Base-by-base conservation (phyloP, 768 basidiomycete genomes). In the Postia placenta region DNA sequence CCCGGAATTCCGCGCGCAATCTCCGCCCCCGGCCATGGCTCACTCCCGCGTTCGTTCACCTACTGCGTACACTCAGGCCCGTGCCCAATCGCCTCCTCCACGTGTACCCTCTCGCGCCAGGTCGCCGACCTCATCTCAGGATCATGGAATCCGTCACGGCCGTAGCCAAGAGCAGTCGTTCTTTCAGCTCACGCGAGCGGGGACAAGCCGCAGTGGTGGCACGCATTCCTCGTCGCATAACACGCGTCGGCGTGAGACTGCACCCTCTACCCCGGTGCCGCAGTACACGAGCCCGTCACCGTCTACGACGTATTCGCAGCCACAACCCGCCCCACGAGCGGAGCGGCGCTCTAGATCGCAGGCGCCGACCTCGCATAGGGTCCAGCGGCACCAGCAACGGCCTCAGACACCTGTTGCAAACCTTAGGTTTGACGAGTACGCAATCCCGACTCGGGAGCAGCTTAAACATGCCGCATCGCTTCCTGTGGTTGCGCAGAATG, bases 401-500 rank as follows among this genome's bases (percentile, higher is more conserved):
- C 27, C 33, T 15, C 14, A 38, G n/a, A 26, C 3, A 19, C 38
- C 43, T 14, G 30, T 35, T 40, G 24, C 26, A 1, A 42, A 30
- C 22, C 33, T 54, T 26, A 52, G 54, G 11, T 69, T 75, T 47
- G 61, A 68, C 11, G 77, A 78, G 63, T 70, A 75, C 60, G 67
- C 67, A 3, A 60, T 73, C 2, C 86, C 87, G 0, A 79, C 77
- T 0, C 53, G 64, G 4, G 65, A 70, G 9, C 79, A 87, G 57
- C 71, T 93, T 49, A 67, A 71, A 3, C 73, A 73, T 19, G 92
- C 85, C 2, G 77, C 82, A 0, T 64, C 76, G 14, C 70, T 87
- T 25, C 69, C 75, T 17, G 78, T 95, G 49, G 72, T 86, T 37
- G 76, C 80, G 35, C 80, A 85, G 52, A 78, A 78, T 12, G 92